phyloP scores from a whole-genome alignment of 2,329 filamentous ascomycete species.

The Neodidymelliopsis sp. region DNA sequence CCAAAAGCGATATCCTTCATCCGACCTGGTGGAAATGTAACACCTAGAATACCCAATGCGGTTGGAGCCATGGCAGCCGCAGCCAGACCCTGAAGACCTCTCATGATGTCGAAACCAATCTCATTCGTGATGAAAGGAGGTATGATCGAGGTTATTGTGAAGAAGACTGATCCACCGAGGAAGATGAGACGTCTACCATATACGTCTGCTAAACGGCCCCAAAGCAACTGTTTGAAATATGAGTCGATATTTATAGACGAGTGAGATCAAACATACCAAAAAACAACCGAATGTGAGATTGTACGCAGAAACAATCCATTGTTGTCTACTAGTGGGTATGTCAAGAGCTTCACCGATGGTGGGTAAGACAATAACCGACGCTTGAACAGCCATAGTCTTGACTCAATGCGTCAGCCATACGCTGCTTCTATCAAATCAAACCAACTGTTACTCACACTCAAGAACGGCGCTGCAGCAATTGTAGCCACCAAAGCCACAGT shows the following conservation, averaged over 20 bases:
- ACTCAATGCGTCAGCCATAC: no score
- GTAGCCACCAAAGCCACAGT: constrained; percentile 41
- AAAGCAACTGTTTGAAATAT: constrained; percentile 57
- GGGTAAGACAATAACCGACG: constrained; percentile 68
- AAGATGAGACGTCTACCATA: constrained; percentile 72
- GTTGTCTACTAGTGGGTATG: constrained; percentile 66
- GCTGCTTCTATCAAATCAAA: not conserved
- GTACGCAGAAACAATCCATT: constrained; percentile 74
- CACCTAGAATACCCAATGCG: constrained; percentile 73
- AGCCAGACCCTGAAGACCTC: constrained; percentile 71
- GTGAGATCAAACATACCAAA: constrained; percentile 43
- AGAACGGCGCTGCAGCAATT: constrained; percentile 38
- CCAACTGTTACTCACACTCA: constrained; percentile 40
- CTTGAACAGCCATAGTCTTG: constrained; percentile 65
- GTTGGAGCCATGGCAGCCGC: constrained; percentile 75
- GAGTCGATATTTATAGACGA: not conserved
- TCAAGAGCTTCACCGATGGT: constrained; percentile 64
- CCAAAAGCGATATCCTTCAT: constrained; percentile 74
- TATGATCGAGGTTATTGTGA: constrained; percentile 64
- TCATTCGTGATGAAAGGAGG: constrained; percentile 72
- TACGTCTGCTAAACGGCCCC: constrained; percentile 72
- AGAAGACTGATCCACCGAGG: constrained; percentile 68
- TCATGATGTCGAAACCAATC: constrained; percentile 71
- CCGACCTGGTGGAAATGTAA: constrained; percentile 71
- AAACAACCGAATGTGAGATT: constrained; percentile 72